These are phyloP conservation scores for Fusarium proliferatum DNA, from an alignment of 2,329 filamentous ascomycete species.

Conservation along the genomic window DNA sequence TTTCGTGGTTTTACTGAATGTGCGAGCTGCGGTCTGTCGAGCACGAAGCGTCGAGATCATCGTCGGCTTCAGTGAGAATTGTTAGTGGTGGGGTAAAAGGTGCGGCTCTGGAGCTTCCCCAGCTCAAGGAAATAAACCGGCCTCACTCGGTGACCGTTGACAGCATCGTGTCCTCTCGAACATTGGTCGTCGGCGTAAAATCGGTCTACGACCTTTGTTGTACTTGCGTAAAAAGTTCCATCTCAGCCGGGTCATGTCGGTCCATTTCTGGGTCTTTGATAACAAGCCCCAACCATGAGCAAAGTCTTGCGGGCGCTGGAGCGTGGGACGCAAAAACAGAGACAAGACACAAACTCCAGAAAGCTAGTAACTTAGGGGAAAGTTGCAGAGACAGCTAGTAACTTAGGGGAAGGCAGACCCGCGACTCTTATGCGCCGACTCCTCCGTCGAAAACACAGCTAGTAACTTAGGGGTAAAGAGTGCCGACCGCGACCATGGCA, in stretches of 20 bases:
- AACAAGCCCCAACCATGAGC: background rate
- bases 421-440: constrained; percentile 40
- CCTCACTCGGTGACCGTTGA: background rate
- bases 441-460: constrained; percentile 37
- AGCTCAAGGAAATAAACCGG: constrained; percentile 35
- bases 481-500: constrained; percentile 30
- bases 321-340: constrained; percentile 4
- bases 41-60: background rate
- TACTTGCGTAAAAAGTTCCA: constrained; percentile 2
- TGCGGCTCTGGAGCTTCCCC: constrained; percentile 38
- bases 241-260: constrained; percentile 9
- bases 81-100: constrained; percentile 2
- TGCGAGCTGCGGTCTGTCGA: constrained; percentile 2
- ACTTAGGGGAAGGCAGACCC: constrained; percentile 43
- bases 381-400: constrained; percentile 40
- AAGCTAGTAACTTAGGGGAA: constrained; percentile 42
- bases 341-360: constrained; percentile 9
- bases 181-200: background rate
- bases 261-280: constrained; percentile 10
- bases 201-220: constrained; percentile 10
- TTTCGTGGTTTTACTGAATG: fast-evolving
- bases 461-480: constrained; percentile 44
- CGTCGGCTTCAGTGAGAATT: background rate
- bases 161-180: background rate
- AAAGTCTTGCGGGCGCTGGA: constrained; percentile 32